These are phyloP conservation scores for Aspergillus sojae DNA, from an alignment of 2,329 filamentous ascomycete genomes.

Conservation along the genomic window DNA sequence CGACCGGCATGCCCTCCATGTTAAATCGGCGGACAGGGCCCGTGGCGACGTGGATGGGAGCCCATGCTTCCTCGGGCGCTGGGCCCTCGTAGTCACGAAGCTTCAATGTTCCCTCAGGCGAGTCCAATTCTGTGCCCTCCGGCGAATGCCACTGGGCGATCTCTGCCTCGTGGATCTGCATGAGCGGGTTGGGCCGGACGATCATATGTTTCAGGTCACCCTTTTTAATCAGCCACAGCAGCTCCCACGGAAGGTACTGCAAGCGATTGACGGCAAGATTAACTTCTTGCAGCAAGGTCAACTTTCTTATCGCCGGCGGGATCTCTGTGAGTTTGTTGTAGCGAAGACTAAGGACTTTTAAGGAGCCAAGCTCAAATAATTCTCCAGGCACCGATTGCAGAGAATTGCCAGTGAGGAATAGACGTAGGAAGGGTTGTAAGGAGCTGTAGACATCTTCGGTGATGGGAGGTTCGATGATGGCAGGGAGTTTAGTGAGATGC, in stretches of 20 bases:
- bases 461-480: constrained; percentile 34
- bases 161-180: constrained; percentile 31
- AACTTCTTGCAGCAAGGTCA: constrained; percentile 47
- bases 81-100: constrained; percentile 29
- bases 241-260: constrained; percentile 47
- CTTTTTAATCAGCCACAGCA: constrained; percentile 43
- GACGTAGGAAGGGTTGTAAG: constrained; percentile 44
- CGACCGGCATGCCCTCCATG: constrained; percentile 36
- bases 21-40: constrained; percentile 35
- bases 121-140: constrained; percentile 10
- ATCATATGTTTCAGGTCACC: constrained; percentile 43
- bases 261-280: constrained; percentile 50
- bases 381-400: constrained; percentile 41
- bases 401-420: constrained; percentile 48
- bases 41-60: constrained; percentile 41
- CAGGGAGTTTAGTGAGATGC: constrained; percentile 45
- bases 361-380: constrained; percentile 44
- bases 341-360: constrained; percentile 49
- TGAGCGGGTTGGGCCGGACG: constrained; percentile 45
- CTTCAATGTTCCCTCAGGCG: constrained; percentile 13
- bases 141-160: constrained; percentile 37
- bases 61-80: constrained; percentile 35
- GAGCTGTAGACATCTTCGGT: constrained; percentile 42
- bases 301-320: constrained; percentile 43
- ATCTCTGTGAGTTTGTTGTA: constrained; percentile 49